These are phyloP conservation scores for Hypomyces perniciosus DNA, from an alignment of 2,329 filamentous ascomycete genomes.

Conservation along the genomic window DNA sequence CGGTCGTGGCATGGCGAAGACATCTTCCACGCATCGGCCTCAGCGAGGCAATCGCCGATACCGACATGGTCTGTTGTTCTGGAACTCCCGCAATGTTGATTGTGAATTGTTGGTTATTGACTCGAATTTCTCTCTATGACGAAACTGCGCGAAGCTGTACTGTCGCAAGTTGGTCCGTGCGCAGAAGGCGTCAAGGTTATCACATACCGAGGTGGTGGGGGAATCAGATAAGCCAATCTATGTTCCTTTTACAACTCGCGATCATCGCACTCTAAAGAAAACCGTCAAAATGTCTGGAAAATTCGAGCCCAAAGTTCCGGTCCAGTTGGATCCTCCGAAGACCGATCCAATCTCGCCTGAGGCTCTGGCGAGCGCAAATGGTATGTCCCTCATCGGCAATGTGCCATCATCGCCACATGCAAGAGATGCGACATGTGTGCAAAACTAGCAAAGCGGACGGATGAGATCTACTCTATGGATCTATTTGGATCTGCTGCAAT, in stretches of 20 bases:
- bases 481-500: too few species aligned
- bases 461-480: background rate
- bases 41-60: conserved; percentile 29
- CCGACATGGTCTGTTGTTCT: conserved; percentile 23
- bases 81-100: background rate
- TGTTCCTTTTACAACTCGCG: background rate
- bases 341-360: conserved; percentile 78
- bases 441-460: background rate
- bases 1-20: conserved; percentile 22
- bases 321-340: conserved; percentile 77
- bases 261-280: background rate
- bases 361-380: conserved; percentile 74
- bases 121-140: conserved; percentile 8
- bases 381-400: conserved; percentile 44
- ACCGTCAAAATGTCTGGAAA: conserved; percentile 48
- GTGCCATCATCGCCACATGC: background rate
- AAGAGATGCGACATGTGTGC: background rate
- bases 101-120: background rate
- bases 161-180: conserved; percentile 13
- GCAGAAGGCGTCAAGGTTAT: background rate
- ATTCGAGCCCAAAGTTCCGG: conserved; percentile 73
- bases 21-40: conserved; percentile 27
- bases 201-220: conserved; percentile 10
- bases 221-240: too few species aligned
- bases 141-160: background rate